Evolutionary conservation across 2,329 filamentous ascomycete species (phyloP).

Genomic region (Colletotrichum euphorbiae): DNA sequence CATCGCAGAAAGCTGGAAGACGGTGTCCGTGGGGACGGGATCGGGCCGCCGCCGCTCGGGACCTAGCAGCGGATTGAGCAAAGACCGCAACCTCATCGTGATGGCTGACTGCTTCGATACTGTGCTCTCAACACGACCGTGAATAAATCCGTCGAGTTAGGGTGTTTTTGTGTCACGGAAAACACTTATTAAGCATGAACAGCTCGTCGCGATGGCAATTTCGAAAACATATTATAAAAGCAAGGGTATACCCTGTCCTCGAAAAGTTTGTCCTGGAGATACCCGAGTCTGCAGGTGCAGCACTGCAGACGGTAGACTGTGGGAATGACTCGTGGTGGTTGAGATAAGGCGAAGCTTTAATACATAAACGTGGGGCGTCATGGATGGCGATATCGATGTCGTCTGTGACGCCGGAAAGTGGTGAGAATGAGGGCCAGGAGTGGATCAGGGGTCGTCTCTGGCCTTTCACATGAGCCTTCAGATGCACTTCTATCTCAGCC

Average conservation of each 20-base stretch:
- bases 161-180: neutral
- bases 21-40: constrained; percentile 15
- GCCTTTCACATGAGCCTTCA: too few relatives aligned
- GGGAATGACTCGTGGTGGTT: constrained; percentile 15
- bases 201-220: neutral
- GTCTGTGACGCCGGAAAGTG: neutral
- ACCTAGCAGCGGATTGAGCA: constrained; percentile 28
- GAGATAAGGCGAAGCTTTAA: constrained; percentile 29
- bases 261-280: constrained; percentile 8
- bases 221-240: neutral
- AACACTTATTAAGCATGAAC: neutral
- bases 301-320: too few relatives aligned
- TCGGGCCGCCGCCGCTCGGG: constrained; percentile 16
- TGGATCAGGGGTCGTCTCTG: neutral
- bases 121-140: neutral
- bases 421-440: neutral
- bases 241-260: constrained; percentile 20
- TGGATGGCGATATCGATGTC: constrained; percentile 1
- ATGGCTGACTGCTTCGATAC: neutral
- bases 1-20: constrained; percentile 46
- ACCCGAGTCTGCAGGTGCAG: neutral
- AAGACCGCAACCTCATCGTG: constrained; percentile 14
- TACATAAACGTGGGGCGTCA: constrained; percentile 16
- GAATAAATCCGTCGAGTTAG: too few relatives aligned
- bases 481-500: too few relatives aligned